Base-by-base conservation (phyloP, 2,329 filamentous ascomycete genomes). In the Curvularia verruculosa region DNA sequence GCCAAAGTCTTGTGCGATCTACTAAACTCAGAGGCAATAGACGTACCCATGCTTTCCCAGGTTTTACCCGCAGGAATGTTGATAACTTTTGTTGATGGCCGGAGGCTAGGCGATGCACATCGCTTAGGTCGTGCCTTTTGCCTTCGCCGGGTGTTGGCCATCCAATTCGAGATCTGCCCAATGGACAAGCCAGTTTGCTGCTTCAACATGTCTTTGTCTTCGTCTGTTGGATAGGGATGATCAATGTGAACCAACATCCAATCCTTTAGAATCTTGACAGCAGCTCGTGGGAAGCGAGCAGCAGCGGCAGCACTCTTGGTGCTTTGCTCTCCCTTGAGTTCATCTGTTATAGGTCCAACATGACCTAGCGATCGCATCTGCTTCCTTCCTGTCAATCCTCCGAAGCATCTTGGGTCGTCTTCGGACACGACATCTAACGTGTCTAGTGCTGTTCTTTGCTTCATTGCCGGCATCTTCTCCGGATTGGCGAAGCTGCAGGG, bases 91-190 rank as follows among this genome's bases (percentile, higher is more conserved):
- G 83, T 84, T 54, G 85, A 84, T 60, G 82, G 83, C 24, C 86
- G 83, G 44, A 88, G 79, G 64, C 88, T 85, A 1, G 91, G 90
- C 4, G 91, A 93, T 18, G 84, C 86, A 28, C 85, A 87, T 61
- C 88, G 83, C 45, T 86, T 86, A 1, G 85, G 81, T 46, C 87
- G 85, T 52, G 89, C 87, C 79, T 96, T 96, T 67, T 90, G 88
- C 60, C 92, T 85, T 54, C 92, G 86, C 41, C 92, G 87, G 55
- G 92, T 92, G 75, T 96, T 96, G 57, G 92, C 92, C 45, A 96
- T 85, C 92, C 92, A 96, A 73, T 96, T 96, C 10, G 88, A 89
- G 66, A 96, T 94, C 71, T 97, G 93, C 13, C 84, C 89, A 68
- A 91, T 87, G 73, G 87, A 92, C 39, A 97, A 82, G 7, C 92